Base-by-base conservation (phyloP, 805 yeast genomes). In the Zygoascus bituminiphila region DNA sequence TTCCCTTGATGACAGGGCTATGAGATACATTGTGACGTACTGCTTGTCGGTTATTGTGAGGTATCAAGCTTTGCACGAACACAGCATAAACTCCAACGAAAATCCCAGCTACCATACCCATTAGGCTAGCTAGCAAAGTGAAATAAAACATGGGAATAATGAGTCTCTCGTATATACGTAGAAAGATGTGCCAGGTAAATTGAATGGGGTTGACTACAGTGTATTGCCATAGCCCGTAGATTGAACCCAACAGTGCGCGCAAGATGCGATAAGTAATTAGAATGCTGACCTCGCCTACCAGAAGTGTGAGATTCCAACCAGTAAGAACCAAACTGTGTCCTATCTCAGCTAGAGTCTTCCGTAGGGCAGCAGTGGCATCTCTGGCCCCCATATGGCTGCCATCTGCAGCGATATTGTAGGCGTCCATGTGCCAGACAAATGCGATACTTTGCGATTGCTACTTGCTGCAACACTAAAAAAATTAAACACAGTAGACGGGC, bases 101-200 rank as follows among this genome's bases (percentile, higher is more conserved):
- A 9, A 54, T 21, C 10, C 57, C 57, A 7, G 56, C 54, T 8
- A 54, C 14, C 37, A 51, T 49, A 19, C 57, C 57, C 37, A 54
- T 44, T 2, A 46, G 43, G 25, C 54, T 47, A 10, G 57, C 57
- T 15, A 50, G 23, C 40, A 51, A 20, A 15, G 52, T 42, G 41
- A 54, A 54, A 45, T 50, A 54, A 46, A 53, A 52, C n/a, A 54
- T 44, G 15, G 57, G 57, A 4, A 48, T 37, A 5, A 54, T 31
- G 17, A 54, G 33, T 10, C 49, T 46, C 17, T 50, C 47, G 29
- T 50, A 52, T n/a, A 50, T 24, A 19, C 21, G 21, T 7, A 48
- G 17, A 38, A 52, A 52, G 20, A 48, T 31, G 14, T 44, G 38
- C 54, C 54, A 52, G 10, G 46, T 29, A 15, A 52, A 19, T 45